Evolutionary conservation across 2,329 filamentous ascomycete genomes (phyloP).

Genomic region (Fusarium sulawesiense): DNA sequence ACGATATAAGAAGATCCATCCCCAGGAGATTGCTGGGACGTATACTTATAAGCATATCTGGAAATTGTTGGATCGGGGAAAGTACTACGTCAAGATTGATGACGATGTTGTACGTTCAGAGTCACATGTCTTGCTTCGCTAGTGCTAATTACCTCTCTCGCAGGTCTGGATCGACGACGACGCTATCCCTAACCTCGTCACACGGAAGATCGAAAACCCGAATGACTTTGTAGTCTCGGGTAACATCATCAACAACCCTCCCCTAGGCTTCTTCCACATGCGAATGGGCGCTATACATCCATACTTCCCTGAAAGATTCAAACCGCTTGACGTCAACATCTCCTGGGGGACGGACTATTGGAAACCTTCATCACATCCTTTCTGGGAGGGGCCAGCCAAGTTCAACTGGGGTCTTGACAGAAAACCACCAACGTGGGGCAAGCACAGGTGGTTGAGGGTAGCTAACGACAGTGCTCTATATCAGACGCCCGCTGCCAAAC

Average conservation of each 20-base stretch:
- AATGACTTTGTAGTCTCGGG: slow-evolving; percentile 33
- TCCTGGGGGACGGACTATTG: slow-evolving; percentile 22
- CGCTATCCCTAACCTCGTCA: slow-evolving; percentile 31
- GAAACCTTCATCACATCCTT: slow-evolving; percentile 27
- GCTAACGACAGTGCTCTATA: slow-evolving; percentile 12
- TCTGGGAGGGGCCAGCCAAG: slow-evolving; percentile 23
- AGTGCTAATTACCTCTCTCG: neutral
- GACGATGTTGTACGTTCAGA: slow-evolving; percentile 26
- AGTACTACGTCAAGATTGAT: slow-evolving; percentile 42
- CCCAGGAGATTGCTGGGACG: slow-evolving; percentile 12
- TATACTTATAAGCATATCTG: slow-evolving; percentile 37
- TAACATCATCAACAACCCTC: slow-evolving; percentile 40
- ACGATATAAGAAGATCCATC: slow-evolving; percentile 28
- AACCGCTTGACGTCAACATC: neutral
- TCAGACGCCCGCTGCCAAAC: slow-evolving; percentile 26
- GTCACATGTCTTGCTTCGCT: neutral
- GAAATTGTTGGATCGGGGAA: slow-evolving; percentile 32
- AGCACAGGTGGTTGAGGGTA: slow-evolving; percentile 30
- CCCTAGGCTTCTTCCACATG: slow-evolving; percentile 35
- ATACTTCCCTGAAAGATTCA: slow-evolving; percentile 25
- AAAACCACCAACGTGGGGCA: neutral
- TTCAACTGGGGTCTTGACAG: slow-evolving; percentile 20
- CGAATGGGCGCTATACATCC: slow-evolving; percentile 37
- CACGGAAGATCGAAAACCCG: slow-evolving; percentile 24
- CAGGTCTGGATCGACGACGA: slow-evolving; percentile 37